Percentiles rank a stretch among this genome's conserved stretches.
Evolutionary conservation across 257 asterid species (phyloP).

Genomic region (Solanum sejunctum): DNA sequence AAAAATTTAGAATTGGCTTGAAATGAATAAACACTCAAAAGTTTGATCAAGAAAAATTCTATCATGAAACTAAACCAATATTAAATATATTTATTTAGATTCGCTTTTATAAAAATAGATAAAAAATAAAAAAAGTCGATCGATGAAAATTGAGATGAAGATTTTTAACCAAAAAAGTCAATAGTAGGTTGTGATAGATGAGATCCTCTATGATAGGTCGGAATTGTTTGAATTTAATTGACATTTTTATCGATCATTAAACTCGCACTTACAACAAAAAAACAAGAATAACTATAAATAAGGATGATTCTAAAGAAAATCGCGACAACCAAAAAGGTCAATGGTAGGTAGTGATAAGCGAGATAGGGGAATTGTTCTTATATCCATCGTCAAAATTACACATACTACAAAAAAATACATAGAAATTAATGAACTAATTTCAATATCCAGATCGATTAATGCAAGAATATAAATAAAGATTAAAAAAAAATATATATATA

Average conservation of each 20-base stretch:
- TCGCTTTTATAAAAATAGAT: no score
- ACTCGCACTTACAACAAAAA: no score
- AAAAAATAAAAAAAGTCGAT: no score
- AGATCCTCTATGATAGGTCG: no score
- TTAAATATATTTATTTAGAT: no score
- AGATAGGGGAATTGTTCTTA: not conserved
- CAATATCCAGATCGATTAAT: not conserved
- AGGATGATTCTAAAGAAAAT: not conserved
- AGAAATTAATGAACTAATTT: not conserved
- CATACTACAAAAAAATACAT: no score
- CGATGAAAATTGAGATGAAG: no score
- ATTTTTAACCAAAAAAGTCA: no score
- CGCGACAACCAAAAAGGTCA: not conserved
- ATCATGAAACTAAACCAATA: no score
- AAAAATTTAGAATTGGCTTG: not conserved
- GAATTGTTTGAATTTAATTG: not conserved
- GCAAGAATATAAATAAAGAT: not conserved
- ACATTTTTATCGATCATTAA: not conserved
- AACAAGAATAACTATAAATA: no score
- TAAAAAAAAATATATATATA: rapidly evolving
- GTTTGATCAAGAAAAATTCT: not conserved
- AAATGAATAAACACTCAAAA: not conserved
- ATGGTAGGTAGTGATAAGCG: no score
- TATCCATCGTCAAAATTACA: not conserved
- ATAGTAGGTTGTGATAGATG: no score